Evolutionary conservation across 2,329 filamentous ascomycete species (phyloP).

Genomic region (Coniella lustricola): DNA sequence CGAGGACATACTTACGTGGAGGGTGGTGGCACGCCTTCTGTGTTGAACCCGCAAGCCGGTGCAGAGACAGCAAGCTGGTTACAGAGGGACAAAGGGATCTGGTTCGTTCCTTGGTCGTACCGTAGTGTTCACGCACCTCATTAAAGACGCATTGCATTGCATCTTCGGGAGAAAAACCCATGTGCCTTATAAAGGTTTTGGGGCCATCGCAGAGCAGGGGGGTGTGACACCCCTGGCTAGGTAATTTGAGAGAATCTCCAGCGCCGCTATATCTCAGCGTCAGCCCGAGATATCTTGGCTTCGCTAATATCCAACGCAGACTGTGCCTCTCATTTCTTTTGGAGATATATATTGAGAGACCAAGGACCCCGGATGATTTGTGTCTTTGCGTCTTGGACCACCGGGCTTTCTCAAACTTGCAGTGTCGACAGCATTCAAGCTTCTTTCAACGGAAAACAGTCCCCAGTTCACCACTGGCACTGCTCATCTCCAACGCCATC

Average conservation of each 20-base stretch:
- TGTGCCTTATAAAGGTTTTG: background rate
- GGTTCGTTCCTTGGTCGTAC: slow-evolving; percentile 8
- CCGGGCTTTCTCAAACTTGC: too few relatives aligned
- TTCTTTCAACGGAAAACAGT: too few relatives aligned
- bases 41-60: background rate
- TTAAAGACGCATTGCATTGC: slow-evolving; percentile 8
- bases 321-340: too few relatives aligned
- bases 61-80: background rate
- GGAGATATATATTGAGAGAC: too few relatives aligned
- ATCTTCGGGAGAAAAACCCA: slow-evolving; percentile 7
- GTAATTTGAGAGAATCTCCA: background rate
- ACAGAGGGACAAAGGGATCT: background rate
- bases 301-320: background rate
- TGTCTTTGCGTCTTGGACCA: too few relatives aligned
- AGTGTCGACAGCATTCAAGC: too few relatives aligned
- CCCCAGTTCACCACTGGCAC: too few relatives aligned
- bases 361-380: too few relatives aligned
- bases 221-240: slow-evolving; percentile 9
- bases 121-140: slow-evolving; percentile 9
- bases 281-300: background rate
- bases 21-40: background rate
- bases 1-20: background rate
- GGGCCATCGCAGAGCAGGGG: slow-evolving; percentile 6
- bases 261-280: background rate
- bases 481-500: too few relatives aligned